Evolutionary conservation across 345 rosid genomes (phyloP).

Genomic region (Syzygium aqueum): DNA sequence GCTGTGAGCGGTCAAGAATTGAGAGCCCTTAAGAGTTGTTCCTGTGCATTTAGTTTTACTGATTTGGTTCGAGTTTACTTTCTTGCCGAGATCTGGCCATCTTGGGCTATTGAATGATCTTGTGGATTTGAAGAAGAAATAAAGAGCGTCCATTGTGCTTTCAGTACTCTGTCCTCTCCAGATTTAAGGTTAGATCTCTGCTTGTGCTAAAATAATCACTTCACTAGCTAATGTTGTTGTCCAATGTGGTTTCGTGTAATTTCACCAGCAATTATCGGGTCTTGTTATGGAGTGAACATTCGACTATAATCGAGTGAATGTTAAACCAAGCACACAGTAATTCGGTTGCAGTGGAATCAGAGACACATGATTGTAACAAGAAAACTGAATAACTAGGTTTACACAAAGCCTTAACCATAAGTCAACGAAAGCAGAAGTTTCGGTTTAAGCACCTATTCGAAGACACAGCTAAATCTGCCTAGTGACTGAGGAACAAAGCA

Average conservation of each 20-base stretch:
- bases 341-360: neutral
- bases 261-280: neutral
- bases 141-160: neutral
- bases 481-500: neutral
- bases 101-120: neutral
- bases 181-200: neutral
- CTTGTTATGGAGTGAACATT: neutral
- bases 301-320: neutral
- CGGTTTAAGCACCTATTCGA: too few species aligned
- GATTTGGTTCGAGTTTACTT: neutral
- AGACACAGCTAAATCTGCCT: neutral
- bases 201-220: neutral
- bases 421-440: neutral
- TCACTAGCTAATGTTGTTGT: neutral
- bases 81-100: neutral
- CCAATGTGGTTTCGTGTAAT: neutral
- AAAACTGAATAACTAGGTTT: neutral
- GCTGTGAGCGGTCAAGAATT: neutral
- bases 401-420: neutral
- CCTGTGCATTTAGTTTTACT: accelerated
- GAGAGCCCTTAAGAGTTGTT: neutral
- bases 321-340: neutral
- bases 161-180: neutral
- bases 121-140: neutral
- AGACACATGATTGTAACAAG: neutral